phyloP scores from a whole-genome alignment of 305 asterid genomes.

The Fraxinus nigra region DNA sequence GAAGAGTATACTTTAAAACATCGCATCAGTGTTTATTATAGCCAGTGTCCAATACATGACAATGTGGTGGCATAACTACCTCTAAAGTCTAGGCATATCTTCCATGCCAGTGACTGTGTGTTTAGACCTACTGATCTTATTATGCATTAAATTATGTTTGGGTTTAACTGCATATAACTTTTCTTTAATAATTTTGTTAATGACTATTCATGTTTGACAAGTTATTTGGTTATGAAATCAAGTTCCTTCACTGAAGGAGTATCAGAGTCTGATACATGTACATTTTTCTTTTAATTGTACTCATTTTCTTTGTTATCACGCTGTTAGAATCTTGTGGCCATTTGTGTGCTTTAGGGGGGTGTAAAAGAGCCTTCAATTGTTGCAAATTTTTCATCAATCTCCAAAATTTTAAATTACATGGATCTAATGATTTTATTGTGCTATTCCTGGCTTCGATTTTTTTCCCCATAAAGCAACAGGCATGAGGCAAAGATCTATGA shows the following conservation, averaged over 20 bases:
- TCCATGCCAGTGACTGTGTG: not conserved
- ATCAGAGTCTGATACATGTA: not conserved
- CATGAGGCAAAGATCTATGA: not conserved
- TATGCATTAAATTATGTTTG: not conserved
- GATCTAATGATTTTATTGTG: not conserved
- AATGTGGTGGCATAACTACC: not conserved
- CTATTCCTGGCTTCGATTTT: not conserved
- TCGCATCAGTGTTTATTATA: not conserved
- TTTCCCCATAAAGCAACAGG: not conserved
- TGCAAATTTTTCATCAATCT: not conserved
- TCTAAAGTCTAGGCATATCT: not conserved
- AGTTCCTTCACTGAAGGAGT: not conserved
- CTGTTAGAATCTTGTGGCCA: not conserved
- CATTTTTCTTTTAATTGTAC: not conserved
- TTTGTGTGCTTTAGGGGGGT: not conserved
- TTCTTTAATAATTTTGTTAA: not conserved
- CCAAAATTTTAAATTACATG: not conserved
- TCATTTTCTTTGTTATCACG: constrained; percentile 11
- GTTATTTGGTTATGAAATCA: not conserved
- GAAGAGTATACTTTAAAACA: not conserved
- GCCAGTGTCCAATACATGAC: not conserved
- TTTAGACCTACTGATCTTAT: not conserved
- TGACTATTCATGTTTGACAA: not conserved
- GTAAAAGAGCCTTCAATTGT: not conserved
- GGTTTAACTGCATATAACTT: not conserved